phyloP scores from a whole-genome alignment of 352 stramenopile genomes.

The Globisporangium spiculum region DNA sequence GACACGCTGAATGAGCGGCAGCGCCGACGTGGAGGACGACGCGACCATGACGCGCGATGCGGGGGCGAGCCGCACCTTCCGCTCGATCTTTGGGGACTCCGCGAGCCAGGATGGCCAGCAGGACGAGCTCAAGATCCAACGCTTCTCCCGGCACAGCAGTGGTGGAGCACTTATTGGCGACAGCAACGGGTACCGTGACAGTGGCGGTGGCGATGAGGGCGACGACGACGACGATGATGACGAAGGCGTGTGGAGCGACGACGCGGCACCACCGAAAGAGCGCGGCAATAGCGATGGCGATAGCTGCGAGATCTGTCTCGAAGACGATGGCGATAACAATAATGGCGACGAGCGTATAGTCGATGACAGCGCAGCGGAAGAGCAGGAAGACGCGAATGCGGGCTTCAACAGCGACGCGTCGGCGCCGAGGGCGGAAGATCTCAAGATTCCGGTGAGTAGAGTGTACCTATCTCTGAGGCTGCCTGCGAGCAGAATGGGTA shows the following conservation, averaged over 20 bases:
- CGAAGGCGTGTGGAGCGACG: conserved; percentile 59
- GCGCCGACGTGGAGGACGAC: conserved; percentile 12
- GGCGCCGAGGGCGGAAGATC: neutral
- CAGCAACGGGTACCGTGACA: conserved; percentile 4
- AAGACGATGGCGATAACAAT: neutral
- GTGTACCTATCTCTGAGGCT: neutral
- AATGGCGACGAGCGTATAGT: neutral
- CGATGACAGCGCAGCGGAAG: neutral
- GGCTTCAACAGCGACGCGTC: neutral
- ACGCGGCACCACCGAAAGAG: conserved; percentile 19
- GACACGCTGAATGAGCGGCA: conserved; percentile 26
- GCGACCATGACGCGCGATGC: conserved; percentile 43
- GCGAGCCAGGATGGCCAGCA: conserved; percentile 12
- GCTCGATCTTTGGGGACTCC: conserved; percentile 56
- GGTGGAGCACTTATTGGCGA: neutral
- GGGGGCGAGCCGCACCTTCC: conserved; percentile 66
- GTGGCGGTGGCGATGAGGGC: conserved; percentile 22
- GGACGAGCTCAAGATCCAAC: conserved; percentile 16
- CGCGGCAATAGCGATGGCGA: conserved; percentile 19
- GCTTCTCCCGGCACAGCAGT: conserved; percentile 12
- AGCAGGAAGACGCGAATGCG: neutral
- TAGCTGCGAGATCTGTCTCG: neutral
- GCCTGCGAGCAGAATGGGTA: neutral
- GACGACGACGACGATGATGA: conserved; percentile 43
- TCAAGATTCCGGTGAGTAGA: conserved; percentile 4